Base-by-base conservation (phyloP, 2,329 filamentous ascomycete genomes). In the Beauveria brongniartii region DNA sequence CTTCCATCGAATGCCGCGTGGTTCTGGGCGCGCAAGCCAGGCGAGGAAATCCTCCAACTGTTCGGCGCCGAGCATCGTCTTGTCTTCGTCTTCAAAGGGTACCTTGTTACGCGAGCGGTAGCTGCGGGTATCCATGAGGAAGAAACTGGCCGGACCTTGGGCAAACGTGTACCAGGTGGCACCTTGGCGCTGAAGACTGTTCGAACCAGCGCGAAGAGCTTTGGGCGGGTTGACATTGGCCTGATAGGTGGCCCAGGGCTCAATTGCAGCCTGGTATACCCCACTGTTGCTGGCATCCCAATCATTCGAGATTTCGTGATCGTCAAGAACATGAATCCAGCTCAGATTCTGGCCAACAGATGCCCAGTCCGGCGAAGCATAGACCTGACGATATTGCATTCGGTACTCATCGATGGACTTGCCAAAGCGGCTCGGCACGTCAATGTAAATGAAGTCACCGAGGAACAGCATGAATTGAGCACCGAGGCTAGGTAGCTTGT, bases 321-420 rank as follows among this genome's bases (percentile, higher is more conserved):
- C 94, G 70, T 99, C 94, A 7, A 97, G 83, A 2, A 96, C 92
- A 69, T 99, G 94, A 50, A 97, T 91, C 94, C 94, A 99, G 67
- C 92, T 95, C n/a, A 97, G 78, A 60, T 91, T 87, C 66, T 88
- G 81, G 1, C 85, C 85, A 12, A 90, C 86, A 0, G 85, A 77
- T 1, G 83, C 79, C 94, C 94, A 99, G 65, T 96, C 93, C 0
- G 93, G 93, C 2, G 92, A 96, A 0, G 91, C 89, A 70, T 99
- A 99, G n/a, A 97, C 87, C 67, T 95, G 91, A 22, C 93, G 87
- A 70, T 99, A 99, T 70, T 97, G 92, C 70, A 91, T 85, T 55
- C 92, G 85, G 72, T 97, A 99, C 68, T 92, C 86, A 59, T 90
- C 86, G 1, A 81, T 77, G 0, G 84, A 81, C 46, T 82, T 85